Percentiles rank a stretch among this genome's conserved stretches.
Conservation (phyloP, 768 basidiomycete species). For the Myochromella boudieri region DNA sequence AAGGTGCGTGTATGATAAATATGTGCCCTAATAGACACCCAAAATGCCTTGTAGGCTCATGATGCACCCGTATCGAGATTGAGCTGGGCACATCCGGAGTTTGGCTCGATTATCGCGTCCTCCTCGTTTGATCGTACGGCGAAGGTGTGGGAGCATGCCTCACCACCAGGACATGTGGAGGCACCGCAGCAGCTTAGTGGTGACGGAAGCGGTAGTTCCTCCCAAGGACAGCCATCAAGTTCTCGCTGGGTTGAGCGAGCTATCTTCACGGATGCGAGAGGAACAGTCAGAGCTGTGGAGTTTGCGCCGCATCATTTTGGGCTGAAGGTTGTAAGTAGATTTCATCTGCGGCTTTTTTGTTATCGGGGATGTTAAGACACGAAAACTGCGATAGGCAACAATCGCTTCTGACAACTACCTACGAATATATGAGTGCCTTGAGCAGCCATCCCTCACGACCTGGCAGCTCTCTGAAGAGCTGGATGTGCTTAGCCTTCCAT, state of each 20-base stretch:
- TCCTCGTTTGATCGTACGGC: conserved; percentile 89
- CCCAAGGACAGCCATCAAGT: conserved; percentile 23
- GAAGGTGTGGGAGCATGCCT: conserved; percentile 85
- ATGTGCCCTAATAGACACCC: background rate
- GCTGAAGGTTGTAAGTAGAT: conserved; percentile 70
- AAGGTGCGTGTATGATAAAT: conserved; percentile 51
- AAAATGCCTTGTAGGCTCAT: conserved; percentile 65
- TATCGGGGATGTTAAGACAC: too few species aligned
- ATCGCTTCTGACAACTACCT: conserved; percentile 87
- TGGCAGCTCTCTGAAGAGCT: conserved; percentile 80
- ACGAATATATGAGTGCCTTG: conserved; percentile 88
- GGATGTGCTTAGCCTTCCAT: conserved; percentile 63
- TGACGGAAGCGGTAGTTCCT: conserved; percentile 23
- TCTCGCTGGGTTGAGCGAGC: conserved; percentile 75
- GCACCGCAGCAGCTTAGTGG: conserved; percentile 23
- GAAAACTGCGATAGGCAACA: conserved; percentile 58
- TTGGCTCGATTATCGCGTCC: conserved; percentile 84
- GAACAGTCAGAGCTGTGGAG: conserved; percentile 82
- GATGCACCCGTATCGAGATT: conserved; percentile 85
- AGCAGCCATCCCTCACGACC: conserved; percentile 66
- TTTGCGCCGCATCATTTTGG: conserved; percentile 89
- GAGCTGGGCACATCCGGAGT: conserved; percentile 92
- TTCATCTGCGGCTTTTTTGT: too few species aligned
- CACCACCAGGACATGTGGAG: conserved; percentile 26
- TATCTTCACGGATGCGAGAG: conserved; percentile 78